Base-by-base conservation (phyloP, 768 basidiomycete genomes). In the Suillus occidentalis region DNA sequence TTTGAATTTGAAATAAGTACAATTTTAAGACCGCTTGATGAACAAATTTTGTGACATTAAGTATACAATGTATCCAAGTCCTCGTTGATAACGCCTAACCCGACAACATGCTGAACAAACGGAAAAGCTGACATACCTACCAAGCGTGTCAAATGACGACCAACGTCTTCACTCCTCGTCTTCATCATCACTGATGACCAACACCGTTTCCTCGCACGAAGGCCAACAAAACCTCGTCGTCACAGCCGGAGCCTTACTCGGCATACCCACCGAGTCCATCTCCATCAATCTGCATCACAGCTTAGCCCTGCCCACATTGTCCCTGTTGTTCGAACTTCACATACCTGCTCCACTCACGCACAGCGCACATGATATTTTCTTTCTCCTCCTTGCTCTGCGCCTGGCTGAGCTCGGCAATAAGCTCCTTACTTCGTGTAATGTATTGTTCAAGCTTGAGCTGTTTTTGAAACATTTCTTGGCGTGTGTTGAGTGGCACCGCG, bases 271-370 rank as follows among this genome's bases (percentile, higher is more conserved):
- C 22, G 47, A 37, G 40, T 66, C 65, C 9, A 58, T 43, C 36
- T 68, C 67, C 65, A 68, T 66, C 52, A 60, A 56, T 58, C 67
- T 68, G 50, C 22, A 25, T 20, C n/a, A 8, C 37, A 31, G 10
- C 55, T 68, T 43, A 68, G 62, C 52, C n/a, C 49, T 25, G 45
- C 45, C 43, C 36, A 50, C 25, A 34, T 36, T 22, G 40, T 43
- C 25, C 61, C 18, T 55, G 36, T 5, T 42, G 31, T 34, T 39
- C 50, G 6, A 40, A 50, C 16, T 28, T 43, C 22, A 85, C 86
- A 77, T 80, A 88, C 87, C 85, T 81, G 67, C 76, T 82, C 68
- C 79, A 79, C 73, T 85, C 81, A 53, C 82, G 80, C 78, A 87
- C 80, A 25, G 79, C 68, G 10, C 69, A 73, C 71, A 84, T 67